Percentiles rank a stretch among this genome's conserved stretches.
These are phyloP conservation scores for Eutrema yunnanense DNA, from an alignment of 345 rosid species.

Conservation along the genomic window DNA sequence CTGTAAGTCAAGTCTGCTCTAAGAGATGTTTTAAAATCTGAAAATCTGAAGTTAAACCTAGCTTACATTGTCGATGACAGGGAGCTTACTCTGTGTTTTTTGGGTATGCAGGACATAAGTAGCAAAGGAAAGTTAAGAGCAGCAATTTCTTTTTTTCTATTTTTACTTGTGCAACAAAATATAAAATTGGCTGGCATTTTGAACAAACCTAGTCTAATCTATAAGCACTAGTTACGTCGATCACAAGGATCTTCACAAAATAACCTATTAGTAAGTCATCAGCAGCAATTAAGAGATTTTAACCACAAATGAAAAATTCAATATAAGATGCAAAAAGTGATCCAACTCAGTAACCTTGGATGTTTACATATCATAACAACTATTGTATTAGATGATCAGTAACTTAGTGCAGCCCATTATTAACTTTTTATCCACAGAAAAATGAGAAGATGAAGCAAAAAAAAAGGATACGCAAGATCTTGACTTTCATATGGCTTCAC, in stretches of 20 bases:
- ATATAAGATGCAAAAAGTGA: background rate
- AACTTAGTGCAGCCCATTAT: background rate
- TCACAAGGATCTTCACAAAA: background rate
- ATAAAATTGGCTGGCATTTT: background rate
- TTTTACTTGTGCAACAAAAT: background rate
- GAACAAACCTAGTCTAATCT: background rate
- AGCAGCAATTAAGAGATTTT: background rate
- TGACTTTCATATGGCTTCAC: too few relatives aligned
- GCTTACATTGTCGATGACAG: background rate
- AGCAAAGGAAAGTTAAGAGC: slow-evolving; percentile 29
- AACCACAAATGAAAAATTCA: background rate
- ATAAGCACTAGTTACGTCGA: background rate
- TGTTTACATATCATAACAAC: background rate
- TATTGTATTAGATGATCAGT: background rate
- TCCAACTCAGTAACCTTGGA: background rate
- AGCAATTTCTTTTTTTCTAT: slow-evolving; percentile 6
- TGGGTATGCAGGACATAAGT: background rate
- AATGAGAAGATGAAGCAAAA: too few relatives aligned
- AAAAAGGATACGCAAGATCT: too few relatives aligned
- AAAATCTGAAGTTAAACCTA: too few relatives aligned
- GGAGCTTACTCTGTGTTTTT: slow-evolving; percentile 37
- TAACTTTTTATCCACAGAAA: background rate
- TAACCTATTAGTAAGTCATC: background rate
- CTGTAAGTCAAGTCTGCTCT: too few relatives aligned
- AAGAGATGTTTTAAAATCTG: too few relatives aligned